phyloP scores from a whole-genome alignment of 169 alveolate species.

The Cryptosporidium ryanae region DNA sequence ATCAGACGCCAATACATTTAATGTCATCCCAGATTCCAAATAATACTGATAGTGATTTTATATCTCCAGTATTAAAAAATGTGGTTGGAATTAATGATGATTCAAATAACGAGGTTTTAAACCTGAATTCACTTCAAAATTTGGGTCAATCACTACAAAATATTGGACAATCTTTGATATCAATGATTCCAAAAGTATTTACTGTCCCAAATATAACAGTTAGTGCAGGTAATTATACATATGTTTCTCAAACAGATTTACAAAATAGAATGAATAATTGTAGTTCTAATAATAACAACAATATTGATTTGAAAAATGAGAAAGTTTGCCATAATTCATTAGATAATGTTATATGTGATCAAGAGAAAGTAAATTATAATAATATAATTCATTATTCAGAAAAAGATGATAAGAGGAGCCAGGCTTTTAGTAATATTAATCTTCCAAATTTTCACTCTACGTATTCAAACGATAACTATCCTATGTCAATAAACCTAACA shows the following conservation, averaged over 20 bases:
- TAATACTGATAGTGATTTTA: background rate
- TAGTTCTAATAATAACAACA: background rate
- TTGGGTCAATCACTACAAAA: conserved; percentile 63
- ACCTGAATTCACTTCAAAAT: conserved; percentile 18
- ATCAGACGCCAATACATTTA: conserved; percentile 13
- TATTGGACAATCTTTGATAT: conserved; percentile 62
- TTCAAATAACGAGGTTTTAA: background rate
- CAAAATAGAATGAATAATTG: conserved; percentile 11
- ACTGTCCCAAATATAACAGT: conserved; percentile 64
- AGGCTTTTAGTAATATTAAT: background rate
- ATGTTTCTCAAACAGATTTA: conserved; percentile 11
- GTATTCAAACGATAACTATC: conserved; percentile 70
- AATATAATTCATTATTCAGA: background rate
- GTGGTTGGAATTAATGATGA: background rate
- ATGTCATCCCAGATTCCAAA: conserved; percentile 7
- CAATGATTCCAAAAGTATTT: conserved; percentile 71
- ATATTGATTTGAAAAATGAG: background rate
- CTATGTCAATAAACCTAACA: conserved; percentile 57
- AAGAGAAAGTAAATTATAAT: too few relatives aligned
- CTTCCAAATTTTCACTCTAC: conserved; percentile 72
- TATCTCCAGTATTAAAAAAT: background rate
- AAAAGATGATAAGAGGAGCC: background rate
- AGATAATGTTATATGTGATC: too few relatives aligned
- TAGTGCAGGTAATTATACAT: conserved; percentile 39
- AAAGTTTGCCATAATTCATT: too few relatives aligned